phyloP scores from a whole-genome alignment of 1,139 yeast genomes.

The Magnusiomyces magnusii region DNA sequence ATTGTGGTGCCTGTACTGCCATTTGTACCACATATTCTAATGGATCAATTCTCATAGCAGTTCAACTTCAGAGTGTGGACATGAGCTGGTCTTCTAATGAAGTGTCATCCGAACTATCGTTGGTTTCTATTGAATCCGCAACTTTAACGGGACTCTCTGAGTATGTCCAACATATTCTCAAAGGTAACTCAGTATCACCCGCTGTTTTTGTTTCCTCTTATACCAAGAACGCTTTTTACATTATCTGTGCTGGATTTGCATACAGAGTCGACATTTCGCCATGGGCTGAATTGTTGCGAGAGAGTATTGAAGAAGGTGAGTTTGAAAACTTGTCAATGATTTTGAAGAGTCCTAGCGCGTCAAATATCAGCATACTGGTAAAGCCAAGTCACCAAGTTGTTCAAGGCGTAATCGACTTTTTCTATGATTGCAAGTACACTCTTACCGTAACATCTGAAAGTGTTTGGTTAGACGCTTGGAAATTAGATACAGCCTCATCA shows the following conservation, averaged over 20 bases:
- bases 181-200: not conserved
- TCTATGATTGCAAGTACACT: not conserved
- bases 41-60: conserved; percentile 25
- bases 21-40: conserved; percentile 19
- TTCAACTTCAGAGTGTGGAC: conserved; percentile 25
- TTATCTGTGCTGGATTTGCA: conserved; percentile 5
- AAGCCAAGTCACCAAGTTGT: not conserved
- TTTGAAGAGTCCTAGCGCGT: not conserved
- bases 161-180: not conserved
- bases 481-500: not conserved
- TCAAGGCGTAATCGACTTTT: not conserved
- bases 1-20: conserved; percentile 26
- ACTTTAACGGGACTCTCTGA: not conserved
- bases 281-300: conserved; percentile 25
- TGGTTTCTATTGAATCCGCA: conserved; percentile 14
- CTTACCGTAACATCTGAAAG: not conserved
- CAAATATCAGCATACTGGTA: conserved; percentile 1
- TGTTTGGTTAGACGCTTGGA: conserved; percentile 6
- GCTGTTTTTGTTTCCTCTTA: conserved; percentile 3
- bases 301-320: conserved; percentile 22
- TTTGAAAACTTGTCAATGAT: not conserved
- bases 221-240: not conserved
- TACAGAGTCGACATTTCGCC: conserved; percentile 21
- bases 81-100: conserved; percentile 21
- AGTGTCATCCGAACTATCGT: conserved; percentile 2